Conservation (phyloP, 768 basidiomycete species). For the Podaxis sp. region DNA sequence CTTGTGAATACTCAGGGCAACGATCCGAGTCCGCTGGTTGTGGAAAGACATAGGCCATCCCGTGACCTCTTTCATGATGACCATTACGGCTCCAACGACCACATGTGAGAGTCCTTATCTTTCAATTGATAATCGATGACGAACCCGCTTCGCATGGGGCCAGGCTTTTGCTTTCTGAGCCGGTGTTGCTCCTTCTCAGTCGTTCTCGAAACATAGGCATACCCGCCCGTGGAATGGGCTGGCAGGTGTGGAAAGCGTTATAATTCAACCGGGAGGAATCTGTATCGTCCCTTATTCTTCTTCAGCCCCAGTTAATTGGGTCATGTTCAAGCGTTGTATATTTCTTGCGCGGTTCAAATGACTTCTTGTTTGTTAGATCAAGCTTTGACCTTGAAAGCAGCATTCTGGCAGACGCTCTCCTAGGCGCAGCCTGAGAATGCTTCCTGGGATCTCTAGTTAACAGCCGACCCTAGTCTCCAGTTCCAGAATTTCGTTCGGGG, state of each 20-base stretch:
- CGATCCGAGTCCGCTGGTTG: not conserved
- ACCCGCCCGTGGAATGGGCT: not conserved
- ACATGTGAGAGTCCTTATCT: constrained; percentile 6
- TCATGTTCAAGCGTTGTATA: not conserved
- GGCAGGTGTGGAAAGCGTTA: too few relatives aligned
- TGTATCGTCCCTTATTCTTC: not conserved
- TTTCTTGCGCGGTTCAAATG: too few relatives aligned
- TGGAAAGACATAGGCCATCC: not conserved
- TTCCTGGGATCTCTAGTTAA: too few relatives aligned
- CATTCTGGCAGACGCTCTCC: too few relatives aligned
- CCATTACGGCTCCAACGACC: not conserved
- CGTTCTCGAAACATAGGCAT: not conserved
- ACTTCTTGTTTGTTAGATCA: too few relatives aligned
- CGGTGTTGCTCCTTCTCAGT: not conserved
- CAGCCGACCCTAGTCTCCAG: not conserved
- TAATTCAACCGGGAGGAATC: not conserved
- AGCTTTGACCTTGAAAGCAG: too few relatives aligned
- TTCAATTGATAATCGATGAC: constrained; percentile 4
- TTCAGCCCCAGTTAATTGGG: not conserved
- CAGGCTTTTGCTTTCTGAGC: not conserved
- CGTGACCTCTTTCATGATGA: not conserved
- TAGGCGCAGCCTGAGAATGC: too few relatives aligned
- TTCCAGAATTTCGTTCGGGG: not conserved
- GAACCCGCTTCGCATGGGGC: not conserved
- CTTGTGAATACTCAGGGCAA: not conserved